A percentile compares a stretch with the other conserved stretches of the same genome.
Conservation (phyloP, 108 stramenopile species). For the Mediolabrus comicus region DNA sequence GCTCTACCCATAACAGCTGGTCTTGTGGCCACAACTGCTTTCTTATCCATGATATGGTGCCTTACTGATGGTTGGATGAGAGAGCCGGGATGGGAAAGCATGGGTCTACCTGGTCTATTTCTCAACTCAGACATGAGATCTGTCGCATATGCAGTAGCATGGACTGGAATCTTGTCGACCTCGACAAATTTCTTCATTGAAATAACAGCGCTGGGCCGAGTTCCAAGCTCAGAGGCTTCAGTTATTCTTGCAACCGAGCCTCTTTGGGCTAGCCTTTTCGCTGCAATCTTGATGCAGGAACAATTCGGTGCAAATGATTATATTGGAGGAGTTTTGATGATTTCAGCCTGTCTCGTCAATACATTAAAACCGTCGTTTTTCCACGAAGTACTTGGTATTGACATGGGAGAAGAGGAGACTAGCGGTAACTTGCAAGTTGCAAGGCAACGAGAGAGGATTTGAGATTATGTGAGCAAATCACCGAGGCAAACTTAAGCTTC, state of each 20-base stretch:
- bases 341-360: slow-evolving; percentile 43
- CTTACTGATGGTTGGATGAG: slow-evolving; percentile 40
- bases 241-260: slow-evolving; percentile 55
- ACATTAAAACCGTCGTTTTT: slow-evolving; percentile 15
- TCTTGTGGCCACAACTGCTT: slow-evolving; percentile 30
- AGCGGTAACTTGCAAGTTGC: not conserved
- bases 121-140: slow-evolving; percentile 28
- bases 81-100: slow-evolving; percentile 20
- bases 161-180: slow-evolving; percentile 49
- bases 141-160: slow-evolving; percentile 36
- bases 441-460: not conserved
- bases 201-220: slow-evolving; percentile 40
- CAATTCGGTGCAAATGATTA: slow-evolving; percentile 35
- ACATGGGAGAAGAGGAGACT: not conserved
- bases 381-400: not conserved
- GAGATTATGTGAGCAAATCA: not conserved
- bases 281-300: slow-evolving; percentile 24
- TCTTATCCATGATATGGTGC: slow-evolving; percentile 38
- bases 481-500: no score
- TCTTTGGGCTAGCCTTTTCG: slow-evolving; percentile 51
- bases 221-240: slow-evolving; percentile 42
- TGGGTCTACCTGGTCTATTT: slow-evolving; percentile 35
- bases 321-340: slow-evolving; percentile 46
- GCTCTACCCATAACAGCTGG: slow-evolving; percentile 49
- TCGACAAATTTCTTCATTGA: slow-evolving; percentile 38